A percentile compares a stretch with the other conserved stretches of the same genome.
phyloP scores from a whole-genome alignment of 2,329 filamentous ascomycete genomes.

The Cordyceps cateniannulata region DNA sequence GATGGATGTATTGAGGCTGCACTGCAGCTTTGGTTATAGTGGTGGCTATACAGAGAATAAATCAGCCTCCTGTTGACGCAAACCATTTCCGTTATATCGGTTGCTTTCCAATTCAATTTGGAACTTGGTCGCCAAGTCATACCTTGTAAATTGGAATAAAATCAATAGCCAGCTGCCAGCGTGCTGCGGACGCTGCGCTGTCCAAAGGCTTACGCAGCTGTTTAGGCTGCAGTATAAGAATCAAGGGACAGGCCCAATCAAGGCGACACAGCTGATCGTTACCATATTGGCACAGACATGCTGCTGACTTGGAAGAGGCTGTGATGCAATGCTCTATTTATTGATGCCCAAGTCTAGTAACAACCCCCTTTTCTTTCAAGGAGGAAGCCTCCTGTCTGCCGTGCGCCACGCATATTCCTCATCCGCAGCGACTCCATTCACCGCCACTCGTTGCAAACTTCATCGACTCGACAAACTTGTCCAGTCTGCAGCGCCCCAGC shows the following conservation, averaged over 20 bases:
- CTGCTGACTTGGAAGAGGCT: background rate
- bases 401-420: too few relatives aligned
- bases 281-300: background rate
- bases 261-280: background rate
- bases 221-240: slow-evolving; percentile 3
- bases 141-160: too few relatives aligned
- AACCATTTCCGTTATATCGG: too few relatives aligned
- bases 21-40: too few relatives aligned
- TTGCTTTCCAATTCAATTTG: too few relatives aligned
- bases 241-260: background rate
- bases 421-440: slow-evolving; percentile 59
- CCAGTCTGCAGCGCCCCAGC: slow-evolving; percentile 63
- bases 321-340: background rate
- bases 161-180: too few relatives aligned
- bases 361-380: background rate
- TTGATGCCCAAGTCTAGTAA: background rate
- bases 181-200: too few relatives aligned
- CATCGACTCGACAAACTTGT: slow-evolving; percentile 66
- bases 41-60: too few relatives aligned
- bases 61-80: too few relatives aligned
- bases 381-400: too few relatives aligned
- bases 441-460: slow-evolving; percentile 68
- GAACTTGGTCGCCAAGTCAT: too few relatives aligned
- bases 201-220: background rate
- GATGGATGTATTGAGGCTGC: too few relatives aligned